A percentile compares a stretch with the other conserved stretches of the same genome.
Evolutionary conservation across 73 alveolate species (phyloP).

Genomic region (Paramecium caudatum): DNA sequence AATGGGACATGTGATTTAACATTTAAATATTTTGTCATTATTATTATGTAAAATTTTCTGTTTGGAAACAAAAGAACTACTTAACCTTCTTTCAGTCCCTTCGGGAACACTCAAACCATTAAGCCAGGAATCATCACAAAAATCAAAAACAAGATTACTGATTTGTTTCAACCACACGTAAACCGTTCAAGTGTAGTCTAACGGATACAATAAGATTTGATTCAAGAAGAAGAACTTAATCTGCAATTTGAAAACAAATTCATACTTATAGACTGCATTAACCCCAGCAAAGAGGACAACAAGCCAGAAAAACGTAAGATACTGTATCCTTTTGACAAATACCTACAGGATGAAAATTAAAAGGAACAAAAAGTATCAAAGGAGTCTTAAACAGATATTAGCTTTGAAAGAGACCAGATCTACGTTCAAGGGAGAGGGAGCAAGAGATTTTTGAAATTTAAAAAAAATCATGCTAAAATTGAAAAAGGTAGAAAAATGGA

Average conservation of each 20-base stretch:
- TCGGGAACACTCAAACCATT: neutral
- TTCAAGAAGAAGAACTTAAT: conserved; percentile 1
- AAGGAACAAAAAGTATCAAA: neutral
- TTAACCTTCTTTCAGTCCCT: conserved; percentile 8
- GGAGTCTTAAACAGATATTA: too few species aligned
- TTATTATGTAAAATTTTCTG: conserved; percentile 9
- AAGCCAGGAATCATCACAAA: conserved; percentile 30
- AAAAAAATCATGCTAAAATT: conserved; percentile 42
- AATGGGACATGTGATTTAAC: conserved; percentile 11
- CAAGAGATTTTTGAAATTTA: neutral
- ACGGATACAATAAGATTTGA: conserved; percentile 5
- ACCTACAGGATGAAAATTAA: neutral
- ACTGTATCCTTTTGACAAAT: neutral
- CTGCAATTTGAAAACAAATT: neutral
- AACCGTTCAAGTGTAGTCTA: neutral
- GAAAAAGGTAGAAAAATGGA: conserved; percentile 12
- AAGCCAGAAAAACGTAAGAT: neutral
- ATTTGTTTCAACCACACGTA: neutral
- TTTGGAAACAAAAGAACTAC: neutral
- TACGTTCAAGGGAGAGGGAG: too few species aligned
- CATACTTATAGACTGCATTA: conserved; percentile 1
- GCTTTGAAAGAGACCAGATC: too few species aligned
- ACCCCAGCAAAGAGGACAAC: neutral
- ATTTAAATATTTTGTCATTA: neutral
- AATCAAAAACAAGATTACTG: conserved; percentile 2